Percentiles rank a stretch among this genome's conserved stretches.
These are phyloP conservation scores for Colletotrichum simmondsii DNA, from an alignment of 2,329 filamentous ascomycete genomes.

Conservation along the genomic window DNA sequence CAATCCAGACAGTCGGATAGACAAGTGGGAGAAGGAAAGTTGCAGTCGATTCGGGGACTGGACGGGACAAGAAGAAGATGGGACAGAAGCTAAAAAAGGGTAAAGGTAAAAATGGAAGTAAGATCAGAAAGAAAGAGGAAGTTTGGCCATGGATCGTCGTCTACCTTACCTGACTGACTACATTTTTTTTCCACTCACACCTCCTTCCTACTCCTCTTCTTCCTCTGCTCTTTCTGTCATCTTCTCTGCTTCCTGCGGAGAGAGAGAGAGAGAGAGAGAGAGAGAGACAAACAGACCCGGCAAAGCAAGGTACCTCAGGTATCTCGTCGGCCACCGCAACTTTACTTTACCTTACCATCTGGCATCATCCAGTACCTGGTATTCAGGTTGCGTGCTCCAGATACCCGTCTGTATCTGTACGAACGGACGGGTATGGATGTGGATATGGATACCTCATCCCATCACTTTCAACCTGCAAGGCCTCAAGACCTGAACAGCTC, in stretches of 20 bases:
- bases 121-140: neutral
- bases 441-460: neutral
- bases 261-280: neutral
- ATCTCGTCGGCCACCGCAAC: slow-evolving; percentile 6
- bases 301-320: slow-evolving; percentile 1
- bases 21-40: slow-evolving; percentile 5
- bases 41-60: slow-evolving; percentile 9
- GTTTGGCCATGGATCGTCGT: neutral
- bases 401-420: neutral
- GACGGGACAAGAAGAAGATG: slow-evolving; percentile 17
- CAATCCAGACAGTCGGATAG: slow-evolving; percentile 26
- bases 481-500: neutral
- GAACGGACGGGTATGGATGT: neutral
- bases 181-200: neutral
- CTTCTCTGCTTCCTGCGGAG: neutral
- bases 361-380: too few relatives aligned
- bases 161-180: neutral
- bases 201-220: neutral
- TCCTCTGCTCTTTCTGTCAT: neutral
- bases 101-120: neutral
- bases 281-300: neutral
- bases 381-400: neutral
- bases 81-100: slow-evolving; percentile 16
- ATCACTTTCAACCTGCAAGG: neutral
- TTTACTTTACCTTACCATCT: neutral